phyloP scores from a whole-genome alignment of 441 rosid species.

The Bocquillonia castaneifolia region DNA sequence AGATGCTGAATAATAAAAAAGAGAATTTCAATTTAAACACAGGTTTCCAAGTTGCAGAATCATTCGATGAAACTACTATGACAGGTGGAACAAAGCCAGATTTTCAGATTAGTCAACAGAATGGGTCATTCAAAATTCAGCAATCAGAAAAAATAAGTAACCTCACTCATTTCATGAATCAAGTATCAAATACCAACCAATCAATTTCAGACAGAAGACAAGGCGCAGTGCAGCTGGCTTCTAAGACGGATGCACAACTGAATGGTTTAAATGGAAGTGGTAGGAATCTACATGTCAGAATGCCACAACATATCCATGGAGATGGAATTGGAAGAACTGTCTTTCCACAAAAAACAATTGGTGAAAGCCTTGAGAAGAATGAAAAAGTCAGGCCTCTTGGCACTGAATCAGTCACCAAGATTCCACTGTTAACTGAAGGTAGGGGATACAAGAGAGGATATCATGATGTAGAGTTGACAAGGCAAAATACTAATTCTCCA shows the following conservation, averaged over 20 bases:
- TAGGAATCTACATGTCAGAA: constrained; percentile 26
- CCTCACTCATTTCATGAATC: constrained; percentile 26
- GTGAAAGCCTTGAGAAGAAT: constrained; percentile 29
- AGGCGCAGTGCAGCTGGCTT: background rate
- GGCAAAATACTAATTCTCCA: constrained; percentile 25
- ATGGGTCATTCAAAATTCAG: constrained; percentile 29
- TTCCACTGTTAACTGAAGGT: constrained; percentile 30
- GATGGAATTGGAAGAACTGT: constrained; percentile 31
- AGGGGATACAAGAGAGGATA: constrained; percentile 50
- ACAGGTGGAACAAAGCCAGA: constrained; percentile 24
- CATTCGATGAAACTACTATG: constrained; percentile 19
- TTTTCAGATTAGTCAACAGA: constrained; percentile 34
- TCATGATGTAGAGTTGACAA: constrained; percentile 35
- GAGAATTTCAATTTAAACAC: constrained; percentile 21
- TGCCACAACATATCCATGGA: constrained; percentile 31
- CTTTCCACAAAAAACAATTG: constrained; percentile 27
- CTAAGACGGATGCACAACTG: constrained; percentile 19
- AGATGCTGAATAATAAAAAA: constrained; percentile 19
- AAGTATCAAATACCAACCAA: constrained; percentile 24
- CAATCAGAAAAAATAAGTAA: constrained; percentile 30
- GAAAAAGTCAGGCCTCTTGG: constrained; percentile 30
- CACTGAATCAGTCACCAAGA: constrained; percentile 32
- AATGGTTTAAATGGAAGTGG: constrained; percentile 26
- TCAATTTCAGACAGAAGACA: constrained; percentile 14
- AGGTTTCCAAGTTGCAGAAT: constrained; percentile 30